Base-by-base conservation (phyloP, 106 monocot genomes). In the Acanthochlamys bracteata region DNA sequence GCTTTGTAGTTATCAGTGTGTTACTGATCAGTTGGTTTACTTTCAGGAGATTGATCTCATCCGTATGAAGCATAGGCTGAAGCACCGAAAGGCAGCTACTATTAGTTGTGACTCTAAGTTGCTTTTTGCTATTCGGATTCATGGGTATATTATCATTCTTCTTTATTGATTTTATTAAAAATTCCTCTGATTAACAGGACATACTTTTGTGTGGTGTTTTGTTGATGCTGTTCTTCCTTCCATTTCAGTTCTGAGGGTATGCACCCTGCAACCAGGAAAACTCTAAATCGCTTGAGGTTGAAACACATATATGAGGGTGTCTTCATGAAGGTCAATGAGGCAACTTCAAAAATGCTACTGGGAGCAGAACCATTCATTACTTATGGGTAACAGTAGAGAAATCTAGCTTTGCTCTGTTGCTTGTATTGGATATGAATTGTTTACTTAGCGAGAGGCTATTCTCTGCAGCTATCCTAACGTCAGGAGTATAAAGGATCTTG, bases 101-200 rank as follows among this genome's bases (percentile, higher is more conserved):
- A 62, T 21, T 10, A 42, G 53, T 15, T 17, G 76, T 10, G 79
- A 83, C 61, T 92, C 92, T 25, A 75, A 86, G 43, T 69, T 99
- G 51, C 78, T 99, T 15, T 92, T 99, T 80, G 98, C 80, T 13
- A 79, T 99, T 66, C 92, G 98, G 53, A 77, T 83, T 66, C 78
- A 72, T 75, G 88, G 92, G 98, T 92, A 55, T 40, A 75, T 64
- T 17, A 25, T 63, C 17, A 16, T 11, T 26, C 55, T 24, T 42
- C 55, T 51, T 64, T 4, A 49, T 17, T 33, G 33, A 3, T 8
- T 19, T 51, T 19, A 51, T 15, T 19, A 9, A 3, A 4, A 51
- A 9, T 4, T 12, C 14, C 7, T 3, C 16, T 33, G 1, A 33
- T 33, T 33, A 33, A 33, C 6, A 6, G 33, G 6, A 33, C 33